Evolutionary conservation across 2,329 filamentous ascomycete species (phyloP).

Genomic region (Bipolaris bicolor): DNA sequence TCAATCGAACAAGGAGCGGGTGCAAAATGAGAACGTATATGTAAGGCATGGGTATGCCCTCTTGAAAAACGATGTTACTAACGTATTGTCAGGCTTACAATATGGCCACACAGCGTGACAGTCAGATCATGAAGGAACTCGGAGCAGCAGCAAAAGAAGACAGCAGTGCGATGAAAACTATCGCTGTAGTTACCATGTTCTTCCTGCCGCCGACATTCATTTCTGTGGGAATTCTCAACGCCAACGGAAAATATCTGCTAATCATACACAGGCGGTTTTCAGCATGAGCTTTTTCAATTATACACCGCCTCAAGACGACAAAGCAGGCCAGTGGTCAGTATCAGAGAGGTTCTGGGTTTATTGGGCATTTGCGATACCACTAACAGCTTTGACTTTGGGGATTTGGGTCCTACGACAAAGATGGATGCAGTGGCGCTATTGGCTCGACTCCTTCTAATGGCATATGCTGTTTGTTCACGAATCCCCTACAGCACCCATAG

Average conservation of each 20-base stretch:
- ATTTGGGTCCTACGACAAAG: slow-evolving; percentile 20
- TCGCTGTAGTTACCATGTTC: slow-evolving; percentile 28
- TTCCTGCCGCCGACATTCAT: slow-evolving; percentile 31
- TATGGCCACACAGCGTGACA: slow-evolving; percentile 27
- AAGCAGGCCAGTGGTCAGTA: slow-evolving; percentile 15
- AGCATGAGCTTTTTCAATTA: slow-evolving; percentile 33
- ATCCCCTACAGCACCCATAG: not conserved
- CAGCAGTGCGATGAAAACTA: slow-evolving; percentile 25
- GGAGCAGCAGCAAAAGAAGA: slow-evolving; percentile 22
- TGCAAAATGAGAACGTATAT: slow-evolving; percentile 27
- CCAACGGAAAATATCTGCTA: not conserved
- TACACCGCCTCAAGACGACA: slow-evolving; percentile 6
- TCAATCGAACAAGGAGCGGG: slow-evolving; percentile 24
- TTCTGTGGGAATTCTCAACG: slow-evolving; percentile 13
- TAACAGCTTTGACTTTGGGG: slow-evolving; percentile 20
- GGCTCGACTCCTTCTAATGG: not conserved
- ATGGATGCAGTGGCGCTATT: not conserved
- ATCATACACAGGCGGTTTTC: slow-evolving; percentile 23
- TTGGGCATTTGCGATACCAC: slow-evolving; percentile 23
- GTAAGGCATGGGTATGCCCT: slow-evolving; percentile 3
- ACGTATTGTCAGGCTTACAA: slow-evolving; percentile 22
- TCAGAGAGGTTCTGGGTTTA: slow-evolving; percentile 32
- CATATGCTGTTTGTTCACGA: not conserved
- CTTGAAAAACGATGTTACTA: not conserved
- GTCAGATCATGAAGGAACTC: slow-evolving; percentile 18